phyloP scores from a whole-genome alignment of 768 basidiomycete genomes.

The Candolleomyces aberdarensis region DNA sequence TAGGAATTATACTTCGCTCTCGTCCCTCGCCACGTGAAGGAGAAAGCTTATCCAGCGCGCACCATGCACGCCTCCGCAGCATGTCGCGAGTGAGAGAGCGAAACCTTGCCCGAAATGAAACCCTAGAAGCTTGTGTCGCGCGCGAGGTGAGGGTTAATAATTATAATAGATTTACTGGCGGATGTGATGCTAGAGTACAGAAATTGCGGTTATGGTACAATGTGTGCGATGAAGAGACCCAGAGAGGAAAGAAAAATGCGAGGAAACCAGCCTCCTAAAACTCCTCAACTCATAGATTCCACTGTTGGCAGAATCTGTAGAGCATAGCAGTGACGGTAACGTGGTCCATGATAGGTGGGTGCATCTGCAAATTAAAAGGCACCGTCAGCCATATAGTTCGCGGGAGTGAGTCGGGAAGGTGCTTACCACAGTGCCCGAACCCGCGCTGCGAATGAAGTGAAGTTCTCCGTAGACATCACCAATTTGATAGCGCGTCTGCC shows the following conservation, averaged over 20 bases:
- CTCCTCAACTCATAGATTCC: constrained; percentile 39
- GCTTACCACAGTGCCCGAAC: constrained; percentile 78
- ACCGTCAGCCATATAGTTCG: constrained; percentile 11
- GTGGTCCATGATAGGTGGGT: constrained; percentile 87
- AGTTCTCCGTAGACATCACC: constrained; percentile 87
- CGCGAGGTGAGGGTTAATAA: neutral
- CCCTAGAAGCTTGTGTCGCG: neutral
- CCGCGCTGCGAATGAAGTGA: constrained; percentile 76
- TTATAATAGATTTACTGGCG: neutral
- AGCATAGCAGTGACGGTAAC: constrained; percentile 85
- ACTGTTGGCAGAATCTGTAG: constrained; percentile 69
- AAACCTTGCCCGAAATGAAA: neutral
- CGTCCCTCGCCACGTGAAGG: no score
- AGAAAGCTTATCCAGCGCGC: no score
- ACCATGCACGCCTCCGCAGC: neutral
- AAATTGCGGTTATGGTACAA: constrained; percentile 7
- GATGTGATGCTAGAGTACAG: constrained; percentile 9
- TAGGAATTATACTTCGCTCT: no score
- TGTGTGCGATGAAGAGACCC: neutral
- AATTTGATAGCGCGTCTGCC: constrained; percentile 77
- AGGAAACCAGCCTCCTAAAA: constrained; percentile 3
- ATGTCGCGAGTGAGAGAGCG: constrained; percentile 12
- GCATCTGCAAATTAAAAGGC: constrained; percentile 48
- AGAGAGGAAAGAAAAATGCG: neutral
- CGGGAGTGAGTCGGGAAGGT: constrained; percentile 15